Base-by-base conservation (phyloP, 257 asterid species). In the Cordia subcordata region DNA sequence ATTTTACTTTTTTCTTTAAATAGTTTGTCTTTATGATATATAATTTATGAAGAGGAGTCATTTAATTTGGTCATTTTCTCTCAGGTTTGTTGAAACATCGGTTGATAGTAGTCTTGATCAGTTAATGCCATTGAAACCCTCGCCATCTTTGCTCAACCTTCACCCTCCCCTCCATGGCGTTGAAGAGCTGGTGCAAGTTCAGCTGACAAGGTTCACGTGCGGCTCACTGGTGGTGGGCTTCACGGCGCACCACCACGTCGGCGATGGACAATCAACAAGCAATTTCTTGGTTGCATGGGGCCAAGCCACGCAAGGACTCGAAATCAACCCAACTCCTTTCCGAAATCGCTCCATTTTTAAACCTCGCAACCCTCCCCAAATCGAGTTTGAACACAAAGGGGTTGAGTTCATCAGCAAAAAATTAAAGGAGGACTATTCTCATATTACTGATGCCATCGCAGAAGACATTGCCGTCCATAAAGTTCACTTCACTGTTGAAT, bases 281-380 rank as follows among this genome's bases (percentile, higher is more conserved):
- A 83, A 69, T 42, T 90, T 90, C 53, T 55, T 90, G 59, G 91
- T 90, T 47, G 87, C 98, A 18, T 87, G 96, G 98, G 98, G 98
- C 13, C 75, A 73, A 49, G 91, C 95, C 9, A 78, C 87, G 15
- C 74, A 85, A 1, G 91, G 81, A 1, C 61, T 75, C 3, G 65
- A 67, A 0, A 75, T 78, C 10, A 49, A 49, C 13, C 87, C 86
- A 1, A 62, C 70, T 1, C 96, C 98, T 2, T 73, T 70, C 0
- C 84, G 53, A 15, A 95, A 83, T 49, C 87, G 94, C 0, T 59
- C 80, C 0, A 78, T 83, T 21, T 87, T 90, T 80, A 40, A 68
- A 10, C 87, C 91, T 5, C 73, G 91, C 6, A 45, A 72, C 13
- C 85, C 91, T 33, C 94, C 95, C 1, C 49, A 4, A 0, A n/a